These are phyloP conservation scores for Sanghuangporus baumii DNA, from an alignment of 1,284 basidiomycete species.

Conservation along the genomic window DNA sequence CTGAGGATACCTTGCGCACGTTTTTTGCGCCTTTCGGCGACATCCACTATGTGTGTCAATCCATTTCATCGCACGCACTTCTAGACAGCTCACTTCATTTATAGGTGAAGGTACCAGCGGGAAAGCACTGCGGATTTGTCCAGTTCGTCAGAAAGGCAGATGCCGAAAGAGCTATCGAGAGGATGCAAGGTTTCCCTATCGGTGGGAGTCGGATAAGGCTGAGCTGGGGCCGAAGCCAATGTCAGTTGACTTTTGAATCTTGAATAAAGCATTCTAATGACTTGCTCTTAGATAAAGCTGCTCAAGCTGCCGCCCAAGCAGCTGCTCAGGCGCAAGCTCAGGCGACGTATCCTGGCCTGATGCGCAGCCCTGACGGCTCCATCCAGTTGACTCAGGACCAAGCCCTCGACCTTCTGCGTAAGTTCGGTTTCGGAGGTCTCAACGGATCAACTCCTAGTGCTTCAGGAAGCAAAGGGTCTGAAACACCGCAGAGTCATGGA, in stretches of 20 bases:
- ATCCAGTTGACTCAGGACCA: conserved; percentile 55
- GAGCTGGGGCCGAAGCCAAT: conserved; percentile 91
- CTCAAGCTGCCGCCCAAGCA: conserved; percentile 76
- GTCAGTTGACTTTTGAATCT: conserved; percentile 38
- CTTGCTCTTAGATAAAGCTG: conserved; percentile 63
- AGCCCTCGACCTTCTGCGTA: conserved; percentile 60
- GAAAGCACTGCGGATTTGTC: conserved; percentile 94
- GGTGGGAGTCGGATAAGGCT: conserved; percentile 86
- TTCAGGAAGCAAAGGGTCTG: neutral
- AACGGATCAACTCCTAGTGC: neutral
- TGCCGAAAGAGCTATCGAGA: conserved; percentile 88
- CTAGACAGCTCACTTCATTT: conserved; percentile 17
- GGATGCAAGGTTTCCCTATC: conserved; percentile 94
- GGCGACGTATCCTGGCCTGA: conserved; percentile 22
- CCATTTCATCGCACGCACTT: conserved; percentile 6
- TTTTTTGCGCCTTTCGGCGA: conserved; percentile 90
- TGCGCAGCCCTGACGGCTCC: conserved; percentile 6
- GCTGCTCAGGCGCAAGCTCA: conserved; percentile 56
- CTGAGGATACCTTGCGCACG: conserved; percentile 80
- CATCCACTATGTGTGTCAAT: conserved; percentile 74
- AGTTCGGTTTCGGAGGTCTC: conserved; percentile 45
- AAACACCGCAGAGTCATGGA: neutral
- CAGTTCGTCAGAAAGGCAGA: conserved; percentile 90
- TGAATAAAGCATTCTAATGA: neutral
- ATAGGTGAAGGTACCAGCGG: conserved; percentile 91